Evolutionary conservation across 345 rosid genomes (phyloP), one percentile per base, ranked within the genome.

Genomic region (Citrus unshiu): DNA sequence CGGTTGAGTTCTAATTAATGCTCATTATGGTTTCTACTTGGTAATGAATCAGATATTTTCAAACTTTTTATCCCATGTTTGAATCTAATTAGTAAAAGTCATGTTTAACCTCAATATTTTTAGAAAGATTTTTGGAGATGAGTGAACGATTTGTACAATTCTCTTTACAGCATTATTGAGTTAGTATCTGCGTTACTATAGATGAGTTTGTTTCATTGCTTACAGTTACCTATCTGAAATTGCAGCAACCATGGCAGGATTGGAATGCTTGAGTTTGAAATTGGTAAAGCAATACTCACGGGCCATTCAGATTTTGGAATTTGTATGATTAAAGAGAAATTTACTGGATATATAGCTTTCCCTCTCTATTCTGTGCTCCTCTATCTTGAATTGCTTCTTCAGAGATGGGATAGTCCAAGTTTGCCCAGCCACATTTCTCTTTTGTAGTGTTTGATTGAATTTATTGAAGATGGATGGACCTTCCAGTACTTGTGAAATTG

Each of bases 401-500:
- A 12, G 87, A 84, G 77, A 72, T 88, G 70, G 91, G 92, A 71
- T 92, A 80, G 86, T 71, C 19, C 40, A 58, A 62, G 19, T 34
- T 63, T 78, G 74, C 13, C 6, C 40, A 46, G 74, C 40, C 32
- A 35, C 49, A 57, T 68, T 51, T 60, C 9, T 72, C 73, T 72
- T 58, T 22, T 64, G 37, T 69, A 71, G 76, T 79, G 19, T 62
- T 79, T 68, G 59, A 74, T n/a, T 84, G 78, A 66, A 77, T 79
- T 22, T 29, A 3, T 30, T 19, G 46, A 66, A 76, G 76, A 90
- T 90, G 91, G 86, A 87, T 79, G 21, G 72, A 10, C 22, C 75
- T n/a, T 59, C 84, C 16, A 82, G 78, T 73, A 82, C 85, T 54
- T 85, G 84, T 77, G 97, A 92, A 81, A 92, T 92, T 63, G 84